Conservation (phyloP, 164 flowering plant species). For the Akebia trifoliata region DNA sequence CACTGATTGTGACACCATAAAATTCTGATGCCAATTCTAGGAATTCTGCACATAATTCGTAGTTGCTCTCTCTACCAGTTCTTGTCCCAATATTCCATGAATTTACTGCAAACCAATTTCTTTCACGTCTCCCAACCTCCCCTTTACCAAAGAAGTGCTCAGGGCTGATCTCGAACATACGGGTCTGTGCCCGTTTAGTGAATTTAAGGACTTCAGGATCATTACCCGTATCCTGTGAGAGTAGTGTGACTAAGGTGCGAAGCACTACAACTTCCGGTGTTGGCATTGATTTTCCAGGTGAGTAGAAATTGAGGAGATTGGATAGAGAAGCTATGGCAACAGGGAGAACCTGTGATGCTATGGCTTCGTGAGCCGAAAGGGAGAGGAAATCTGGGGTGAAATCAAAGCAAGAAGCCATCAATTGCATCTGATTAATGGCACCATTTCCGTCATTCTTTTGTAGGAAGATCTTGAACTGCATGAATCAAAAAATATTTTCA, state of each 20-base stretch:
- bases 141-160: slow-evolving; percentile 72
- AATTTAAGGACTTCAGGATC: slow-evolving; percentile 54
- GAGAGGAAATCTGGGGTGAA: slow-evolving; percentile 80
- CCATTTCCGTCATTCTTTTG: slow-evolving; percentile 57
- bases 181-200: slow-evolving; percentile 41
- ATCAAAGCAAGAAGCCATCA: slow-evolving; percentile 76
- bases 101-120: slow-evolving; percentile 74
- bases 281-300: slow-evolving; percentile 60
- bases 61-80: slow-evolving; percentile 54
- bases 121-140: slow-evolving; percentile 72
- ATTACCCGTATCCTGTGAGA: slow-evolving; percentile 37
- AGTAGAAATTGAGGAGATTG: slow-evolving; percentile 51
- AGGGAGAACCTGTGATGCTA: slow-evolving; percentile 68
- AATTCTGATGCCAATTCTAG: slow-evolving; percentile 69
- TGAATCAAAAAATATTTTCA: neutral
- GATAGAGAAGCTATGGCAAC: slow-evolving; percentile 77
- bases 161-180: slow-evolving; percentile 53
- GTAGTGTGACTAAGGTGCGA: slow-evolving; percentile 62
- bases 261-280: slow-evolving; percentile 61
- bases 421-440: slow-evolving; percentile 63
- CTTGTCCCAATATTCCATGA: slow-evolving; percentile 77
- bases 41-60: slow-evolving; percentile 56
- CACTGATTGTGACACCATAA: slow-evolving; percentile 36
- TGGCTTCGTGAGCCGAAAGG: slow-evolving; percentile 91
- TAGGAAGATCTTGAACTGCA: slow-evolving; percentile 79